These are phyloP conservation scores for Adansonia digitata DNA, from an alignment of 345 rosid species.

Conservation along the genomic window DNA sequence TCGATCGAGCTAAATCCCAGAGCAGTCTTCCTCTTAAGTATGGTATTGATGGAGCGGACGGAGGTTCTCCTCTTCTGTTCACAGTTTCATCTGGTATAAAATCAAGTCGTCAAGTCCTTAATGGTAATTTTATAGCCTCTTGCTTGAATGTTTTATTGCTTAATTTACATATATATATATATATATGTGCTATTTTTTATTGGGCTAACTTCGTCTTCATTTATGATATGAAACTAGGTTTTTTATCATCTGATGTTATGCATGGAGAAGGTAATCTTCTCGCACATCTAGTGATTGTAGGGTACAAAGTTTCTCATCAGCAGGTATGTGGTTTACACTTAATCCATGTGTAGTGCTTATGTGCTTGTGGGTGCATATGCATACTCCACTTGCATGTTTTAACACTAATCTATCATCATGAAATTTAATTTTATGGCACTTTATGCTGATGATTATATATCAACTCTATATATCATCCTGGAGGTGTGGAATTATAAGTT, in stretches of 20 bases:
- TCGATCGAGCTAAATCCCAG: slow-evolving; percentile 77
- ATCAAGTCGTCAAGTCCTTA: slow-evolving; percentile 74
- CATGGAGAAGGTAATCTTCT: slow-evolving; percentile 93
- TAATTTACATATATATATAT: no score
- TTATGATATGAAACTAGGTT: slow-evolving; percentile 45
- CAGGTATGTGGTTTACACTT: slow-evolving; percentile 51
- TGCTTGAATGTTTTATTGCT: not conserved
- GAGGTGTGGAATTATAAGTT: not conserved
- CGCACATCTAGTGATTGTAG: slow-evolving; percentile 73
- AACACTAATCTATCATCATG: not conserved
- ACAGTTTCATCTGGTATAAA: slow-evolving; percentile 47
- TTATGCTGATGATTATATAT: not conserved
- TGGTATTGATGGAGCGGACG: slow-evolving; percentile 91
- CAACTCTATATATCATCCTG: not conserved
- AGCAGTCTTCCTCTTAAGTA: slow-evolving; percentile 69
- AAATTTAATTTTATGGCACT: not conserved
- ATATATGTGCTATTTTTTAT: slow-evolving; percentile 2
- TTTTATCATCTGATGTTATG: slow-evolving; percentile 82
- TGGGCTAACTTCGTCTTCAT: slow-evolving; percentile 28
- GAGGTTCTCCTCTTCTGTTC: slow-evolving; percentile 87
- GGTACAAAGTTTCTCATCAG: slow-evolving; percentile 73
- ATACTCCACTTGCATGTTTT: not conserved
- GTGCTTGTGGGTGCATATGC: slow-evolving; percentile 3
- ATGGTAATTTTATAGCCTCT: slow-evolving; percentile 41
- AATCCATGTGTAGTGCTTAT: slow-evolving; percentile 5